Conservation (phyloP, 2,329 filamentous ascomycete genomes). For the Tolypocladium pustulatum region DNA sequence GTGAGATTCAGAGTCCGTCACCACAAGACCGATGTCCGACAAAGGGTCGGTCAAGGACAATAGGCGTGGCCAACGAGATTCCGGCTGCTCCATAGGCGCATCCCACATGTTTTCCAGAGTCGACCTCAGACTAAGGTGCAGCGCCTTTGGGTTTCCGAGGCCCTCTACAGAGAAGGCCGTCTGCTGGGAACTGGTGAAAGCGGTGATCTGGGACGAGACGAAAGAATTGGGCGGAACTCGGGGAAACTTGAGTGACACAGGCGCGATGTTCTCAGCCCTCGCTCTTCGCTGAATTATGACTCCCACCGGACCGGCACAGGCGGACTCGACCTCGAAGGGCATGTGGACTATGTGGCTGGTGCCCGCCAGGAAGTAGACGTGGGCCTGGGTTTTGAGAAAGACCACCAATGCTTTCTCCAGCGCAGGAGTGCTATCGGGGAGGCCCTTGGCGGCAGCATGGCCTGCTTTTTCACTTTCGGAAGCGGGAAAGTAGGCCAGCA, state of each 20-base stretch:
- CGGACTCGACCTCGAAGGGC: constrained; percentile 86
- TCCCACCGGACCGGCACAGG: constrained; percentile 71
- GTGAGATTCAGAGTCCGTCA: constrained; percentile 42
- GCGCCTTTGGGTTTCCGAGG: constrained; percentile 42
- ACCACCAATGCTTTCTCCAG: constrained; percentile 70
- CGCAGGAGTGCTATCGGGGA: constrained; percentile 7
- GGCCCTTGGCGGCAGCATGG: constrained; percentile 3
- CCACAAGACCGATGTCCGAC: constrained; percentile 74
- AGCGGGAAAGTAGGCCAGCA: constrained; percentile 71
- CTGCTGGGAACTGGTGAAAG: constrained; percentile 38
- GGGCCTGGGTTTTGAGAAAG: constrained; percentile 83
- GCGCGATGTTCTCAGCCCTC: constrained; percentile 35
- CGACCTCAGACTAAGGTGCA: constrained; percentile 39
- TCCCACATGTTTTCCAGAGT: constrained; percentile 51
- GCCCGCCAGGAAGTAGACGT: constrained; percentile 84
- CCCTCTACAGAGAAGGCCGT: constrained; percentile 47
- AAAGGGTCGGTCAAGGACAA: constrained; percentile 81
- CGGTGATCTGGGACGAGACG: constrained; percentile 54
- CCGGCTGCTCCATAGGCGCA: constrained; percentile 36
- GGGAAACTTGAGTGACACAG: constrained; percentile 45
- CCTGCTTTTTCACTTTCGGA: constrained; percentile 26
- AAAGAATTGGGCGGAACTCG: constrained; percentile 76
- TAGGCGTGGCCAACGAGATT: constrained; percentile 59
- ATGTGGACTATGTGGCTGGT: constrained; percentile 84
- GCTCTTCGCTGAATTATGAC: constrained; percentile 78